These are phyloP conservation scores for Colletotrichum tropicicola DNA, from an alignment of 2,329 filamentous ascomycete genomes.

Conservation along the genomic window DNA sequence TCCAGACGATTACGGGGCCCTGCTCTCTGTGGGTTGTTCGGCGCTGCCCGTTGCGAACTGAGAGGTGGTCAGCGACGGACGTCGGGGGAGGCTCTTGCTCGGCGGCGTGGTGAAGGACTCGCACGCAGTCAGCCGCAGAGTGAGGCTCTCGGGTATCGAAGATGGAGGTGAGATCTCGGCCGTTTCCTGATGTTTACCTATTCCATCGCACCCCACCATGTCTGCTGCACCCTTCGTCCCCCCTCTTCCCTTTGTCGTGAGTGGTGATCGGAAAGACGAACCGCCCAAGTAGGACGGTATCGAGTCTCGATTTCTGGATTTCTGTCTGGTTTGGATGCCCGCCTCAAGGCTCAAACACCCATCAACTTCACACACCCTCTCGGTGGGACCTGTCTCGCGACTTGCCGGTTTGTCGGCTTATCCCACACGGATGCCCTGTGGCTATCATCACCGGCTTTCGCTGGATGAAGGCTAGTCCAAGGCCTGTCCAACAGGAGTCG, in stretches of 20 bases:
- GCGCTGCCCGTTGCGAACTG: not conserved
- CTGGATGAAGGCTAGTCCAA: not conserved
- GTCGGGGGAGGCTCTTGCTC: not conserved
- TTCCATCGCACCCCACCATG: not conserved
- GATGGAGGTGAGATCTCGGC: conserved; percentile 22
- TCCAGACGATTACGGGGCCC: not conserved
- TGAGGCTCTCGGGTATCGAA: not conserved
- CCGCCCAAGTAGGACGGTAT: not conserved
- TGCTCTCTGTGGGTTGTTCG: not conserved
- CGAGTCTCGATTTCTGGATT: not conserved
- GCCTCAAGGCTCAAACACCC: not conserved
- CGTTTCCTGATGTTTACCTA: not conserved
- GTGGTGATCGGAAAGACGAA: not conserved
- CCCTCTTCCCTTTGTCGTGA: not conserved
- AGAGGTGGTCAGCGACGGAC: not conserved
- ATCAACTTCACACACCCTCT: not conserved
- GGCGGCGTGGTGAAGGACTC: not conserved
- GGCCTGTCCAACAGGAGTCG: not conserved
- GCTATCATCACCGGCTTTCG: not conserved
- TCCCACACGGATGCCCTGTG: not conserved
- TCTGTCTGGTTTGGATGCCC: not conserved
- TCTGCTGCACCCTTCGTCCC: not conserved
- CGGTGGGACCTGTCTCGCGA: not conserved
- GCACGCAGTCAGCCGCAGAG: not conserved
- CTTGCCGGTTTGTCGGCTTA: not conserved